phyloP scores from a whole-genome alignment of 805 yeast species.

The Komagataella pastoris region DNA sequence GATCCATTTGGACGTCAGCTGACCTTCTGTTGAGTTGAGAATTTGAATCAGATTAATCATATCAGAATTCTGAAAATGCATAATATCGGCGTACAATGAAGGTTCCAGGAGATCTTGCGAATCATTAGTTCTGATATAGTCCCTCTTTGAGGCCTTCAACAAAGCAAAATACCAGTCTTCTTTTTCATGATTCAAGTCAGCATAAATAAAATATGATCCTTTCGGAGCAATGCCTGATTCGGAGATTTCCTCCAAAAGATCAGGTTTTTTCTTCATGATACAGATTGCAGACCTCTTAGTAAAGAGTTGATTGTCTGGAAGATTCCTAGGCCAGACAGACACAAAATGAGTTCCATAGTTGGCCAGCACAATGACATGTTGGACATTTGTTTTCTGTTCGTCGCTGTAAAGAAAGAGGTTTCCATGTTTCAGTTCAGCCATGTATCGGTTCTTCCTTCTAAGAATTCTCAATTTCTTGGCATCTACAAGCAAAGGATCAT shows the following conservation, averaged over 20 bases:
- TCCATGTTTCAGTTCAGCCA: conserved; percentile 72
- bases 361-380: conserved; percentile 67
- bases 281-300: conserved; percentile 73
- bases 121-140: conserved; percentile 9
- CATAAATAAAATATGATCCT: conserved; percentile 45
- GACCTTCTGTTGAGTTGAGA: conserved; percentile 72
- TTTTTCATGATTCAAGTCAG: conserved; percentile 68
- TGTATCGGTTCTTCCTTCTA: conserved; percentile 46
- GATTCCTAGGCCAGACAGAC: conserved; percentile 72
- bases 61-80: conserved; percentile 59
- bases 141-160: conserved; percentile 56
- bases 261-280: conserved; percentile 8
- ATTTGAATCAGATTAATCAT: conserved; percentile 64
- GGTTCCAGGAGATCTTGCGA: conserved; percentile 36
- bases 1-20: conserved; percentile 76
- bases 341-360: conserved; percentile 38
- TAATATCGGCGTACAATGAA: conserved; percentile 50
- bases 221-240: conserved; percentile 16
- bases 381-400: conserved; percentile 47
- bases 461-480: conserved; percentile 22
- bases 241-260: conserved; percentile 3
- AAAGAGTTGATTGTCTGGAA: conserved; percentile 68
- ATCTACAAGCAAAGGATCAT: conserved; percentile 17
- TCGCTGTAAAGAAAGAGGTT: conserved; percentile 77
- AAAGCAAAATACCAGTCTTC: conserved; percentile 91